Evolutionary conservation across 2,329 filamentous ascomycete species (phyloP).

Genomic region (Clonostachys byssicola): DNA sequence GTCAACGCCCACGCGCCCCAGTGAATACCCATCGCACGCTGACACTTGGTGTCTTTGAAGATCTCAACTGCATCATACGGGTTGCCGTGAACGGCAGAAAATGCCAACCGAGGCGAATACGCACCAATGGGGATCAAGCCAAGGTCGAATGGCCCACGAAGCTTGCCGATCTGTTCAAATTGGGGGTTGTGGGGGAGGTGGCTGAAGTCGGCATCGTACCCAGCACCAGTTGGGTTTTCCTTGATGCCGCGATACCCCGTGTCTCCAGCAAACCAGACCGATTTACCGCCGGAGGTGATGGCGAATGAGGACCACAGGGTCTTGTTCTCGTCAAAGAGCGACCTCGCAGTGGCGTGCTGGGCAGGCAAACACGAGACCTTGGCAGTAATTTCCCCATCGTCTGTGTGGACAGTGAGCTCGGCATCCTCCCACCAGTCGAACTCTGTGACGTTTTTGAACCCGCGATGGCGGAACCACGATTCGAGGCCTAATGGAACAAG

Average conservation of each 20-base stretch:
- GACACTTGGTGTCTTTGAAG: conserved; percentile 72
- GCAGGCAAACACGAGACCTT: conserved; percentile 71
- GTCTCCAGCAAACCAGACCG: conserved; percentile 77
- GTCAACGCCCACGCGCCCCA: conserved; percentile 84
- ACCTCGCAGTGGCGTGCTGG: conserved; percentile 70
- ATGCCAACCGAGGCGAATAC: conserved; percentile 65
- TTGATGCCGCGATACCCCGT: conserved; percentile 72
- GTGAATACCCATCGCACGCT: conserved; percentile 74
- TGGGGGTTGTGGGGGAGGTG: conserved; percentile 68
- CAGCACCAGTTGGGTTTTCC: conserved; percentile 37
- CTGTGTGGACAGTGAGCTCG: conserved; percentile 51
- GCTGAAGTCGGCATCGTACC: conserved; percentile 56
- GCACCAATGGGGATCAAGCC: conserved; percentile 85
- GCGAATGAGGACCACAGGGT: conserved; percentile 86
- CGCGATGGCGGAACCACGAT: conserved; percentile 66
- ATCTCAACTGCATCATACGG: conserved; percentile 81
- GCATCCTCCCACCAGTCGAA: conserved; percentile 86
- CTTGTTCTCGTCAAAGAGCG: conserved; percentile 57
- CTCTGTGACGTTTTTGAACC: conserved; percentile 71
- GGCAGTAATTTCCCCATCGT: conserved; percentile 52
- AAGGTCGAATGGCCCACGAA: conserved; percentile 76
- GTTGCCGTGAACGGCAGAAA: conserved; percentile 74
- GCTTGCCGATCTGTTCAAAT: conserved; percentile 71
- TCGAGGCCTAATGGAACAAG: conserved; percentile 76
- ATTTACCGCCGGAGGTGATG: conserved; percentile 64